phyloP scores from a whole-genome alignment of 805 yeast species.

The Wickerhamiella dianesei region DNA sequence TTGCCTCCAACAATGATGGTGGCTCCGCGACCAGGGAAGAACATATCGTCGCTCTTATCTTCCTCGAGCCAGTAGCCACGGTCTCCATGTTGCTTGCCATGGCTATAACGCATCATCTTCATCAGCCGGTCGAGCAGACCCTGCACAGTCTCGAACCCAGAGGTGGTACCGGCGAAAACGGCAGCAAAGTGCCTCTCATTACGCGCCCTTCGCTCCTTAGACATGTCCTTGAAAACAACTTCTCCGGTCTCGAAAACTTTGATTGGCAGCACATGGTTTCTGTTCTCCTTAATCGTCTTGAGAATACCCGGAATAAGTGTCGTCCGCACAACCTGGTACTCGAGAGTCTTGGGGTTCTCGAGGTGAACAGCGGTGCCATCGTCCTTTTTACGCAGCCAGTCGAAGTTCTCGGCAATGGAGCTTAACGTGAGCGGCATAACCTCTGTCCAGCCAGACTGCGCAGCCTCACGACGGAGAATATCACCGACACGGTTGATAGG shows the following conservation, averaged over 20 bases:
- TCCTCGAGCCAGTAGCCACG: slow-evolving; percentile 48
- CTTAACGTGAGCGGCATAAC: slow-evolving; percentile 91
- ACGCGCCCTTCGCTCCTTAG: slow-evolving; percentile 74
- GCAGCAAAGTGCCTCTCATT: slow-evolving; percentile 95
- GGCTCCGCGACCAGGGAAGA: slow-evolving; percentile 97
- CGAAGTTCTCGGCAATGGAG: slow-evolving; percentile 94
- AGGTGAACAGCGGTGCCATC: slow-evolving; percentile 65
- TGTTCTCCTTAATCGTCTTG: slow-evolving; percentile 90
- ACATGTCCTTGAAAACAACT: slow-evolving; percentile 69
- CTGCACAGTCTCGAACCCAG: slow-evolving; percentile 89
- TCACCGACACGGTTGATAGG: slow-evolving; percentile 86
- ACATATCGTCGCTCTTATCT: slow-evolving; percentile 35
- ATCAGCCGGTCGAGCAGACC: slow-evolving; percentile 88
- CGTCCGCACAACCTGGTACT: slow-evolving; percentile 96
- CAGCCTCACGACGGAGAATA: slow-evolving; percentile 76
- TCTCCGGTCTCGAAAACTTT: slow-evolving; percentile 93
- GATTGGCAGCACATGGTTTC: slow-evolving; percentile 89
- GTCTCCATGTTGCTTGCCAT: slow-evolving; percentile 37
- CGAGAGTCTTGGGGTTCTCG: slow-evolving; percentile 92
- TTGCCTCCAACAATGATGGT: slow-evolving; percentile 40
- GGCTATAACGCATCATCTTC: slow-evolving; percentile 87
- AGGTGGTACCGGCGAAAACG: slow-evolving; percentile 81
- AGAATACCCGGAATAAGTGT: slow-evolving; percentile 85
- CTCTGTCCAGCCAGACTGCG: slow-evolving; percentile 93
- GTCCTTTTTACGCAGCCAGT: slow-evolving; percentile 61